A percentile compares a stretch with the other conserved stretches of the same genome.
These are phyloP conservation scores for Syzygium aqueum DNA, from an alignment of 345 rosid genomes.

Conservation along the genomic window DNA sequence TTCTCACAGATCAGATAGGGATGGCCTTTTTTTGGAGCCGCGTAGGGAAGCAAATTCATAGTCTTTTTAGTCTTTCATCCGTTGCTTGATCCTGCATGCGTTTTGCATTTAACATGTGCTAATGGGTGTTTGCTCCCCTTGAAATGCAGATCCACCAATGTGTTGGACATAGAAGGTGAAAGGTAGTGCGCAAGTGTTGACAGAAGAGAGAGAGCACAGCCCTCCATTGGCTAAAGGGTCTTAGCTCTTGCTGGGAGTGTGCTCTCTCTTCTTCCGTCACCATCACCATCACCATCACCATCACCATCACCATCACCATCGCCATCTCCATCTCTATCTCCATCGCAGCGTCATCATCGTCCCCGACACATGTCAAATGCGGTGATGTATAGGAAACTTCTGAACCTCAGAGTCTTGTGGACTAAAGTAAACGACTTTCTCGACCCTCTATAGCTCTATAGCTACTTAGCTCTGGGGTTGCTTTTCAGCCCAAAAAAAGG, in stretches of 20 bases:
- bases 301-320: too few species aligned
- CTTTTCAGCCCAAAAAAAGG: background rate
- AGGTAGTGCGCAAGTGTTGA: slow-evolving; percentile 27
- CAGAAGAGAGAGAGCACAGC: slow-evolving; percentile 99
- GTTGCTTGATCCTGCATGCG: background rate
- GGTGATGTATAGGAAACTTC: background rate
- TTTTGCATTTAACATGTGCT: background rate
- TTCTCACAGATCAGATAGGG: background rate
- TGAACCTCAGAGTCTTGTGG: background rate
- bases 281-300: slow-evolving; percentile 2
- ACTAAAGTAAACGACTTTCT: background rate
- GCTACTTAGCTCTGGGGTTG: background rate
- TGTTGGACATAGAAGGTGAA: background rate
- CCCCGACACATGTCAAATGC: background rate
- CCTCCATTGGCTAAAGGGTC: slow-evolving; percentile 39
- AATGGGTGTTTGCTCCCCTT: background rate
- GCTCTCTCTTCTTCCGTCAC: slow-evolving; percentile 87
- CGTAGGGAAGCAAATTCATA: background rate
- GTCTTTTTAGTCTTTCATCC: background rate
- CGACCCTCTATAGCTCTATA: background rate
- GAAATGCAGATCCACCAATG: background rate
- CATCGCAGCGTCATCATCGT: background rate
- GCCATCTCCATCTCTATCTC: background rate
- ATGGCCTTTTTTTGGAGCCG: background rate
- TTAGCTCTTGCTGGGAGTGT: slow-evolving; percentile 74